Evolutionary conservation across 2,329 filamentous ascomycete genomes (phyloP).

Genomic region (Achaetomium macrosporum): DNA sequence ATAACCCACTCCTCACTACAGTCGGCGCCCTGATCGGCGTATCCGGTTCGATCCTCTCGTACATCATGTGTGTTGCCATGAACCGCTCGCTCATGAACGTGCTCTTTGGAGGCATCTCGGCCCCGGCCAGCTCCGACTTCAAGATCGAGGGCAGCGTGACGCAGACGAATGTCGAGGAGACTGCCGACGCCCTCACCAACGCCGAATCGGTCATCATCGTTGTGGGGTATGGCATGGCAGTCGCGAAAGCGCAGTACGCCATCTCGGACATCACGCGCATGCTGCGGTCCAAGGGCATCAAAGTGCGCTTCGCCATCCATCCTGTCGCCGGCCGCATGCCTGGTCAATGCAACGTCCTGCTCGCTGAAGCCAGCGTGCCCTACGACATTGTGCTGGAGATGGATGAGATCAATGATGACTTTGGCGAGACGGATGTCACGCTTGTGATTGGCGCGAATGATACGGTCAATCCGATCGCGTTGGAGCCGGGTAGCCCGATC

Average conservation of each 20-base stretch:
- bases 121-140: constrained; percentile 56
- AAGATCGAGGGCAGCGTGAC: constrained; percentile 77
- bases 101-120: constrained; percentile 73
- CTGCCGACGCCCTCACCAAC: constrained; percentile 66
- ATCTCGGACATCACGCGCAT: constrained; percentile 74
- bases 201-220: constrained; percentile 84
- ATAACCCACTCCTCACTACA: constrained; percentile 77
- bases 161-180: constrained; percentile 73
- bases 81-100: constrained; percentile 87
- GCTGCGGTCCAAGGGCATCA: constrained; percentile 68
- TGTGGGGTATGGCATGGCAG: constrained; percentile 90
- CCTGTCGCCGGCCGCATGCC: constrained; percentile 90
- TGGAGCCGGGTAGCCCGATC: constrained; percentile 77
- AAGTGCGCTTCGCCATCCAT: constrained; percentile 84
- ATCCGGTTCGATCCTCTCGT: constrained; percentile 81
- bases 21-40: constrained; percentile 85
- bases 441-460: constrained; percentile 90
- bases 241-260: constrained; percentile 88
- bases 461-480: constrained; percentile 83
- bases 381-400: constrained; percentile 93
- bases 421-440: constrained; percentile 75
- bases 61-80: constrained; percentile 86
- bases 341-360: constrained; percentile 84
- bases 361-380: constrained; percentile 81
- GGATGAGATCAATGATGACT: constrained; percentile 95